Evolutionary conservation across 2,329 filamentous ascomycete species (phyloP), one percentile per base, ranked within the genome.

Genomic region (Alternaria arbusti): DNA sequence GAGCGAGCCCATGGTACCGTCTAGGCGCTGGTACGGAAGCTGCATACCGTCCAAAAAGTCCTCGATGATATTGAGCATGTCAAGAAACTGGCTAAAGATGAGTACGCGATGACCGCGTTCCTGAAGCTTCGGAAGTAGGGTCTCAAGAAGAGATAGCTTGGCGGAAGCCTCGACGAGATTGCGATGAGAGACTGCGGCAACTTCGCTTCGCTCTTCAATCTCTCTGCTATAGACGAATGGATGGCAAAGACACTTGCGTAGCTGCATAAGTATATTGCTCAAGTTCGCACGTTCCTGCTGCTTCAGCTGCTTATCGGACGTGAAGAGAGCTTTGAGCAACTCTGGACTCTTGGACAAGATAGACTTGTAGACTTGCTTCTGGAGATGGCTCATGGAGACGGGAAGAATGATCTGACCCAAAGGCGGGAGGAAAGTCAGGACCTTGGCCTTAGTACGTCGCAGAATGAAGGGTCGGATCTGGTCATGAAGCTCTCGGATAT

Each of bases 381-480:
- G 96, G 12, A 99, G 84, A 13, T 93, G 85, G 2, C 92, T 94
- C 94, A 98, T 97, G 3, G 92, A 94, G n/a, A 99, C 90, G 0
- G 96, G 96, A 5, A 99, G 83, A 65, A 99, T 98, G 70, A 99
- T 94, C 74, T 98, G 95, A 1, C 92, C 91, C 88, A 99, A 94
- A 0, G 95, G 90, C 1, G 96, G 96, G 10, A 99, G 84, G 79
- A 97, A 97, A 43, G 92, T 95, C 56, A 99, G 84, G 0, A 97
- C 95, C 65, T 95, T 90, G 12, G 90, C 90, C 78, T 99, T 99
- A 3, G 96, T 98, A 47, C 96, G 90, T 50, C 90, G 87, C 28
- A 91, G 79, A 71, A 91, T 90, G 77, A 85, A 90, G 1, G 88
- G 88, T 3, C 93, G 88, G 65, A 98, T 96, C 74, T 94, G 86